These are phyloP conservation scores for Rhizopogon sp. DNA, from an alignment of 768 basidiomycete genomes.

Conservation along the genomic window DNA sequence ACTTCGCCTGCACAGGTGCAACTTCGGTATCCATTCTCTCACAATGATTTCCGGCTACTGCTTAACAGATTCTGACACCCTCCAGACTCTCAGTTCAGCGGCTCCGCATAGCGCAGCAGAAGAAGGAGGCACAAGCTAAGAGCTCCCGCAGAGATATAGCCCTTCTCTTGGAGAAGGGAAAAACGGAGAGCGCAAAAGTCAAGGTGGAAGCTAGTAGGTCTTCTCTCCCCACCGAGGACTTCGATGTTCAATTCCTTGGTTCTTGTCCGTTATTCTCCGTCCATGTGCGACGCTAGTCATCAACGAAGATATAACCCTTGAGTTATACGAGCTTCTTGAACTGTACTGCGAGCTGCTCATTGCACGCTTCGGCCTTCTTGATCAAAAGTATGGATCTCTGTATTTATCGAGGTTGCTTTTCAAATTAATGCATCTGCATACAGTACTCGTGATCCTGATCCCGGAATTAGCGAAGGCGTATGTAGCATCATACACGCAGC, in stretches of 20 bases:
- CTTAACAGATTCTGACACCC: slow-evolving; percentile 1
- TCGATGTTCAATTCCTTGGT: slow-evolving; percentile 12
- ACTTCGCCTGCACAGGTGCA: slow-evolving; percentile 34
- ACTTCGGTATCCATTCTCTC: slow-evolving; percentile 32
- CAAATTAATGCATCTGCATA: slow-evolving; percentile 7
- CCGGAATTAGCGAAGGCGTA: slow-evolving; percentile 81
- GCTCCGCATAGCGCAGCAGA: slow-evolving; percentile 82
- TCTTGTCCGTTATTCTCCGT: not conserved
- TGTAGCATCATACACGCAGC: slow-evolving; percentile 88
- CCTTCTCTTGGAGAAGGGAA: slow-evolving; percentile 68
- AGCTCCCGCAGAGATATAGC: slow-evolving; percentile 75
- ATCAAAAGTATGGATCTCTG: slow-evolving; percentile 62
- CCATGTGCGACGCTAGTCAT: slow-evolving; percentile 46
- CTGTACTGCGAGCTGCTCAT: slow-evolving; percentile 92
- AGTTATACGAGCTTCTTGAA: slow-evolving; percentile 88
- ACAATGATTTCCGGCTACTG: not conserved
- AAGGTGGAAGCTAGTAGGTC: slow-evolving; percentile 78
- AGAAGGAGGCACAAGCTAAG: slow-evolving; percentile 85
- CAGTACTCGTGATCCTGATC: slow-evolving; percentile 82
- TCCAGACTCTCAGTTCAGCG: slow-evolving; percentile 79
- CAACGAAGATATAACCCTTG: slow-evolving; percentile 79
- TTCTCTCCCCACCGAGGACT: slow-evolving; percentile 11
- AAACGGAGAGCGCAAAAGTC: slow-evolving; percentile 79
- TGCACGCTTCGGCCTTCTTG: slow-evolving; percentile 88
- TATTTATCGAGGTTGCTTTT: slow-evolving; percentile 2